Conservation (phyloP, 129 eudicot species). For the Erigeron canadensis region DNA sequence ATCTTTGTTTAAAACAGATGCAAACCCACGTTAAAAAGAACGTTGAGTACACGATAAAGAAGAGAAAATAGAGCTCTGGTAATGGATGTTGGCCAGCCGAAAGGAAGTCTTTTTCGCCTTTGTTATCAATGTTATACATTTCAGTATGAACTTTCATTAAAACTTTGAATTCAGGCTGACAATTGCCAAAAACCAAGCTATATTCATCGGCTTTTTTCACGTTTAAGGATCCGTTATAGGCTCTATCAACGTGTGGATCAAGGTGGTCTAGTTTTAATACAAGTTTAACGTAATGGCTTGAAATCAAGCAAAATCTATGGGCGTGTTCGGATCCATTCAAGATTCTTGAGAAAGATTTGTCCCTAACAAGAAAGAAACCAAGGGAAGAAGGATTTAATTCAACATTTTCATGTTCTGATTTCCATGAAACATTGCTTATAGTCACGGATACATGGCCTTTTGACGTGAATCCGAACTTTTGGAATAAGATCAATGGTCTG, state of each 20-base stretch:
- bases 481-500: too few species aligned
- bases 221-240: constrained; percentile 12
- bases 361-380: too few species aligned
- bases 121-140: constrained; percentile 29
- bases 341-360: too few species aligned
- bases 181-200: constrained; percentile 36
- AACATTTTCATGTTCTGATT: too few species aligned
- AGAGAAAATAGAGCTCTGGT: constrained; percentile 32
- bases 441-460: too few species aligned
- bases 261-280: constrained; percentile 19
- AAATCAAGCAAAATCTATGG: constrained; percentile 23
- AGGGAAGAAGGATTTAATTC: too few species aligned
- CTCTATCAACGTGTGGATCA: not conserved
- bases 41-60: constrained; percentile 6
- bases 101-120: constrained; percentile 36
- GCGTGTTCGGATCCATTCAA: too few species aligned
- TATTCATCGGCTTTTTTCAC: constrained; percentile 31
- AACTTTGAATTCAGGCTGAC: constrained; percentile 35
- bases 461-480: too few species aligned
- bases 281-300: constrained; percentile 22
- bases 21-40: constrained; percentile 31
- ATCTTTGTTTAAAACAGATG: constrained; percentile 26
- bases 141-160: constrained; percentile 40
- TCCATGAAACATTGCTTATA: too few species aligned
- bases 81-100: constrained; percentile 31